Conservation (phyloP, 1,284 basidiomycete species). For the Ceratobasidium sp. region DNA sequence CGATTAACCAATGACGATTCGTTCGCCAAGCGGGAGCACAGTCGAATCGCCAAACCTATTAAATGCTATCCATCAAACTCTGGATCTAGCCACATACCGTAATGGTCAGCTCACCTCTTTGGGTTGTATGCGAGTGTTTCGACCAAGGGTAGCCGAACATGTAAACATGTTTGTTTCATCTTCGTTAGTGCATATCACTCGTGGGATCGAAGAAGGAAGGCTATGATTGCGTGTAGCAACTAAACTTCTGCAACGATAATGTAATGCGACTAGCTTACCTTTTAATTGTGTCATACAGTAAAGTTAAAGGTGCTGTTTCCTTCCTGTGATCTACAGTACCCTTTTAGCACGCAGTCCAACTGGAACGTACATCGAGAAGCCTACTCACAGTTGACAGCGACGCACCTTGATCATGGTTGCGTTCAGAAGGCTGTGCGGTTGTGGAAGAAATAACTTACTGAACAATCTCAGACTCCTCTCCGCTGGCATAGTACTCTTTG, state of each 20-base stretch:
- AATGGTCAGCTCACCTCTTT: neutral
- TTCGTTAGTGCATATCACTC: constrained; percentile 22
- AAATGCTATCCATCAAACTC: neutral
- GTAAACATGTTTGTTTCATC: neutral
- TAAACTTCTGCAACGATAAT: neutral
- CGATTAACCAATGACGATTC: constrained; percentile 21
- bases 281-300: constrained; percentile 1
- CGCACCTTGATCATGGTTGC: neutral
- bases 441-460: neutral
- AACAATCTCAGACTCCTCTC: constrained; percentile 5
- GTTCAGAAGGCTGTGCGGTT: neutral
- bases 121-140: neutral
- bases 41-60: constrained; percentile 26
- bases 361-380: neutral
- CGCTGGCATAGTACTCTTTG: too few species aligned
- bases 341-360: neutral
- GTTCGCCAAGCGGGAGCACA: constrained; percentile 23
- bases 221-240: neutral
- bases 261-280: neutral
- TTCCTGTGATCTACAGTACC: neutral
- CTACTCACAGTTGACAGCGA: constrained; percentile 14
- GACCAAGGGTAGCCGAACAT: neutral
- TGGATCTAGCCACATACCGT: neutral
- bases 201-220: constrained; percentile 9
- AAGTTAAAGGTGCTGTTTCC: neutral